A percentile compares a stretch with the other conserved stretches of the same genome.
phyloP scores from a whole-genome alignment of 208 protist species.

The Endotrypanum monterogeii region DNA sequence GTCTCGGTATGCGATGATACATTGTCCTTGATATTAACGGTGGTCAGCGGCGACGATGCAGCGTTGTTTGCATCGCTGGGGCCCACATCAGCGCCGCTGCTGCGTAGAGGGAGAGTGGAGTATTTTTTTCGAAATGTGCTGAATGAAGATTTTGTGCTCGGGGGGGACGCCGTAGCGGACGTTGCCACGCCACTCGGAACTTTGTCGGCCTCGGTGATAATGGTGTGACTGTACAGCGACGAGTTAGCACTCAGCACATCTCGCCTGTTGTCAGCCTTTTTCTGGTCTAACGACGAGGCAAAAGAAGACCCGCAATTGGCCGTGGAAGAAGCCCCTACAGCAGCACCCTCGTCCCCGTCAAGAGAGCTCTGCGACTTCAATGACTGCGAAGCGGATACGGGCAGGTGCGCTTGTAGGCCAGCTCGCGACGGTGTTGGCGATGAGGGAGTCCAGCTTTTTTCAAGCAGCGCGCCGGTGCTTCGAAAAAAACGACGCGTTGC shows the following conservation, averaged over 20 bases:
- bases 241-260: conserved; percentile 4
- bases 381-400: neutral
- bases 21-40: neutral
- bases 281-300: conserved; percentile 40
- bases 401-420: neutral
- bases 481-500: neutral
- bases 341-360: neutral
- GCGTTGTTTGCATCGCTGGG: neutral
- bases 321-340: conserved; percentile 16
- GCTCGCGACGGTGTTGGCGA: neutral
- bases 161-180: neutral
- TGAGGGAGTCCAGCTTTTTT: neutral
- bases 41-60: neutral
- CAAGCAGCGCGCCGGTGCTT: neutral
- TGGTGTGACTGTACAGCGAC: conserved; percentile 42
- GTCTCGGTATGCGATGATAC: neutral
- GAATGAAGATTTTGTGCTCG: neutral
- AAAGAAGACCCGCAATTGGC: conserved; percentile 65
- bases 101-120: conserved; percentile 17
- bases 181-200: conserved; percentile 28
- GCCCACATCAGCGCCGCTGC: neutral
- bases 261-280: neutral
- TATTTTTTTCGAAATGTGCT: conserved; percentile 3
- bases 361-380: no score
- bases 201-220: conserved; percentile 34